Base-by-base conservation (phyloP, 805 yeast genomes). In the Ogataea pignaliae region DNA sequence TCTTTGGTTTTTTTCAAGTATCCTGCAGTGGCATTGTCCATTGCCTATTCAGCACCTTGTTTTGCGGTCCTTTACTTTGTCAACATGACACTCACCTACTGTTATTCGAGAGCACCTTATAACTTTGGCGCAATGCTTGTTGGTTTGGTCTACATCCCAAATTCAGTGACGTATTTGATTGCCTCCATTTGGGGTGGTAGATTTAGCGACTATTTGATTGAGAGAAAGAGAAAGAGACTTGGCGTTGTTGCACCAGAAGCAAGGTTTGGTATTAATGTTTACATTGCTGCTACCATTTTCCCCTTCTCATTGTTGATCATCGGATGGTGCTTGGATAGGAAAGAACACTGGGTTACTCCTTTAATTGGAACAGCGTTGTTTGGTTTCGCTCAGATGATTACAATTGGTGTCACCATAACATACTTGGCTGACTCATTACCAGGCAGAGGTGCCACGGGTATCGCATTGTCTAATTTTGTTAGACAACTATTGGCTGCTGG, bases 401-500 rank as follows among this genome's bases (percentile, higher is more conserved):
- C 85, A 3, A 86, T 87, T 52, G 93, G 95, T 3, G 79, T 87
- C 9, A 83, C 88, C 0, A 77, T 83, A 3, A 87, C 96, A 0
- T 88, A 87, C 56, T 66, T 88, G 44, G 89, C 88, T 1, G 96
- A 88, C 57, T 79, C 88, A 1, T 70, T 88, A 37, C 96, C 96
- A 0, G 95, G 95, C 0, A 74, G 82, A 54, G 95, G 96, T 35
- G 90, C 96, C 12, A 85, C 95, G 0, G 96, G 95, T 1, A 86
- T 88, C 39, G 95, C 96, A 0, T 61, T 88, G 40, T 88, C 85
- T 56, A 88, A 88, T 57, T 72, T 88, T 44, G 70, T 83, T 15
- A 72, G 96, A 53, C 85, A 81, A 71, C 66, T 79, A 2, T 66
- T 85, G 46, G 95, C 95, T 1, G 87, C 95, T 0, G 70, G 73